Base-by-base conservation (phyloP, 2,329 filamentous ascomycete species). In the Hypoxylon sp. region DNA sequence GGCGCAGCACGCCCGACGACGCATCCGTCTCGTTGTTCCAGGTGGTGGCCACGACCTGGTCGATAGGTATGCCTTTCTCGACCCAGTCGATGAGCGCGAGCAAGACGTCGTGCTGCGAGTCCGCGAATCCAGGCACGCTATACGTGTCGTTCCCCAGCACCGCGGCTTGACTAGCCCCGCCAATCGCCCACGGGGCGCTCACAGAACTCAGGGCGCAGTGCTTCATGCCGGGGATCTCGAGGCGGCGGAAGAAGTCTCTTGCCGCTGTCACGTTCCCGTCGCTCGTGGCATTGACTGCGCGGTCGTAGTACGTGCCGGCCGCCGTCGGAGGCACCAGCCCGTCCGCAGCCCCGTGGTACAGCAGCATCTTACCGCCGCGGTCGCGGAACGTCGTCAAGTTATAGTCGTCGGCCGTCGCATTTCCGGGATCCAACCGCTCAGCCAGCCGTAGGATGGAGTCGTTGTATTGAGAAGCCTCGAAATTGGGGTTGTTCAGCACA, bases 191-290 rank as follows among this genome's bases (percentile, higher is more conserved):
- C 10, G 78, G 77, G 11, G 77, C 75, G 47, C 74, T 69, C n/a
- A 72, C 71, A 2, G 60, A 46, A 5, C 73, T 71, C 53, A 59
- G 31, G 17, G 61, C 53, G 63, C 82, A 85, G 67, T 85, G 82
- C 9, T 70, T 72, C 79, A 84, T 62, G 0, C 83, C 83, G 0
- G 81, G 81, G n/a, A 85, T 75, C 17, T 72, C 73, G 65, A 85
- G 85, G 63, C 80, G 79, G 0, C 74, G 70, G 69, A 82, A 87
- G 67, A 81, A 81, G 8, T 80, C 76, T 2, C 78, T 80, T 17
- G 80, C 77, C 7, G 49, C 57, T 11, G 65, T 64, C 29, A 69
- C 45, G 11, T 70, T 63, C 2, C 70, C 66, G 1, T 69, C 64
- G 8, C 67, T 68, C 68, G 71, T 73, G 5, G 61, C 55, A 2